Base-by-base conservation (phyloP, 257 asterid species). In the Nicotiana benthamiana region DNA sequence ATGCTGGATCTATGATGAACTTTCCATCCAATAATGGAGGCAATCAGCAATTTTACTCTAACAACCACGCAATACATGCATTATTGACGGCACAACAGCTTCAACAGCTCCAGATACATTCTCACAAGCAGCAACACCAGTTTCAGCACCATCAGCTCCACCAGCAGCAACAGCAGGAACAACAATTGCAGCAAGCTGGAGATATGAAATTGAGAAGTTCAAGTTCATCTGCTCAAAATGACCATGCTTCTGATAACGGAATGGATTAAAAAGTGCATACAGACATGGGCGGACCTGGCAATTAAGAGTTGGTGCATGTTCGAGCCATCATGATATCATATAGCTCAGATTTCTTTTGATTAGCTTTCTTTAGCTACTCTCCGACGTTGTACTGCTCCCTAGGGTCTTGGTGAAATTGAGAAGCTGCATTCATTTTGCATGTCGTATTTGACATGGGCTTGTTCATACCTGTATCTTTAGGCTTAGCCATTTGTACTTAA, bases 71-170 rank as follows among this genome's bases (percentile, higher is more conserved):
- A 4, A 64, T 86, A 88, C 93, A 91, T 84, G 82, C 97, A 0
- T 48, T 89, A 36, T 67, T 90, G 81, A 89, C 97, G 0, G 90
- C 93, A 27, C 98, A 92, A 72, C 97, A 92, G 46, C 82, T 92
- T 81, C 98, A 94, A 87, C 97, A 92, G 82, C 97, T 92, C 83
- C 98, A 94, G 87, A 85, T 92, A 81, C 91, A 91, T 80, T 87
- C 96, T 36, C 95, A 89, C 82, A 89, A 90, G 89, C 96, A 89
- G 56, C 94, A 89, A 80, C 93, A 88, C n/a, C 91, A 82, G 81
- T 85, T 84, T 46, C 90, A 85, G 51, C 88, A 77, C 77, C 80
- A 80, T 36, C 93, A 89, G 61, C 88, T 84, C 48, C 92, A 82
- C 68, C 89, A 84, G 87, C 90, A 87, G 17, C 90, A 79, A 82